These are phyloP conservation scores for Neurospora sp. DNA, from an alignment of 495 filamentous ascomycete species.

Conservation along the genomic window DNA sequence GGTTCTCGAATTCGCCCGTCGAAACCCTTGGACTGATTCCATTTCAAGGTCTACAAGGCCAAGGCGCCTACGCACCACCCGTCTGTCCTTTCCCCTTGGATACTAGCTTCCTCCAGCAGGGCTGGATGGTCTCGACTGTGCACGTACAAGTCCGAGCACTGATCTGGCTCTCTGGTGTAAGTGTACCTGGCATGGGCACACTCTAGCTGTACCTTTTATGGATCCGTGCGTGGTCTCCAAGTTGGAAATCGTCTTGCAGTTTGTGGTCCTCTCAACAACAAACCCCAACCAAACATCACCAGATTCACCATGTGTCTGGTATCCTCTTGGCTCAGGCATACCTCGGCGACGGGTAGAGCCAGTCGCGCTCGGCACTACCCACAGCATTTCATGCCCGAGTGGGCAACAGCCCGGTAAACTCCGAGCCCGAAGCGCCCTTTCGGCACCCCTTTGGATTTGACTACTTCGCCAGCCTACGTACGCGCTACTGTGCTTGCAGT, in stretches of 20 bases:
- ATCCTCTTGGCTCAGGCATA: not conserved
- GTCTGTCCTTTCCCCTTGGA: not conserved
- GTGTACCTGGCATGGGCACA: not conserved
- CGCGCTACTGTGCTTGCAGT: not conserved
- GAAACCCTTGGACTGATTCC: not conserved
- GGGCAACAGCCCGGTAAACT: not conserved
- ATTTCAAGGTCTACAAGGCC: not conserved
- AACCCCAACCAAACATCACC: not conserved
- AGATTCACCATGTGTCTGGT: not conserved
- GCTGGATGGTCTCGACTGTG: not conserved
- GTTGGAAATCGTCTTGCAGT: not conserved
- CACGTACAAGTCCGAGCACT: not conserved
- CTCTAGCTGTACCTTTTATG: not conserved
- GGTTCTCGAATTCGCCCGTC: not conserved
- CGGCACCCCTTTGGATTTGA: not conserved
- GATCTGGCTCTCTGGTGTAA: not conserved
- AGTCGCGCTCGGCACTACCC: not conserved
- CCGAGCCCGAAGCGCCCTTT: not conserved
- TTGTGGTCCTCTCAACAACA: not conserved
- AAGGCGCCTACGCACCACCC: not conserved
- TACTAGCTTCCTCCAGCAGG: not conserved
- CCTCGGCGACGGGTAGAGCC: not conserved
- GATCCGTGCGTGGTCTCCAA: not conserved
- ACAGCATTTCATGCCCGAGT: not conserved
- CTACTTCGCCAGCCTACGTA: not conserved